Base-by-base conservation (phyloP, 1,284 basidiomycete genomes). In the Meira nashicola region DNA sequence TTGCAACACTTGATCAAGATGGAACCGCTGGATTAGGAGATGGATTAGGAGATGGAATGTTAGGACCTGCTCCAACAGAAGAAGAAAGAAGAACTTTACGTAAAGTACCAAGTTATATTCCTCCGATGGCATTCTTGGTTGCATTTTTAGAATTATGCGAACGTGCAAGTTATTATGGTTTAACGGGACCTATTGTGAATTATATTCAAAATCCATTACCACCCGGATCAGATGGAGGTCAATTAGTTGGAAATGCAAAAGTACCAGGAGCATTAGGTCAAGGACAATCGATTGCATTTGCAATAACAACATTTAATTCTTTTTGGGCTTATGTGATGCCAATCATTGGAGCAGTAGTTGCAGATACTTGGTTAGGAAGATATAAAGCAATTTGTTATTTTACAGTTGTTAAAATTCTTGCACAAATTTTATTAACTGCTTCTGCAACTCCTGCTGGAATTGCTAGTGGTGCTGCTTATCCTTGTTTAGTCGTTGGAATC, bases 381-480 rank as follows among this genome's bases (percentile, higher is more conserved):
- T 82, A 77, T 77, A 81, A 80, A 60, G 82, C 81, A 8, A 79
- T 83, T 55, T 71, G 71, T 65, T 66, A 73, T 49, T 73, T 79
- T 55, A 74, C 80, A 46, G 61, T 63, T 43, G 71, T 81, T 62
- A 78, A 79, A 25, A 66, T 80, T 52, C 64, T 81, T 44, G 81
- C 80, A 0, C 89, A 92, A 76, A 79, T 88, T 61, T 81, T 92
- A 65, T 84, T 92, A 66, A 83, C 90, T 67, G 78, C 89, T 55
- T 84, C 87, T 19, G 84, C 86, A 7, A 77, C 90, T 28, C 89
- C 89, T 0, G 82, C 84, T 2, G 84, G 90, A 47, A 82, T 84
- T 12, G 80, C 86, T 39, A 54, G 68, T 44, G 68, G 80, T 23
- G 79, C 84, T 39, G 80, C 81, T 25, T 44, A 17, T 28, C 87